phyloP scores from a whole-genome alignment of 306 rosid species.

The Fragaria vesca region DNA sequence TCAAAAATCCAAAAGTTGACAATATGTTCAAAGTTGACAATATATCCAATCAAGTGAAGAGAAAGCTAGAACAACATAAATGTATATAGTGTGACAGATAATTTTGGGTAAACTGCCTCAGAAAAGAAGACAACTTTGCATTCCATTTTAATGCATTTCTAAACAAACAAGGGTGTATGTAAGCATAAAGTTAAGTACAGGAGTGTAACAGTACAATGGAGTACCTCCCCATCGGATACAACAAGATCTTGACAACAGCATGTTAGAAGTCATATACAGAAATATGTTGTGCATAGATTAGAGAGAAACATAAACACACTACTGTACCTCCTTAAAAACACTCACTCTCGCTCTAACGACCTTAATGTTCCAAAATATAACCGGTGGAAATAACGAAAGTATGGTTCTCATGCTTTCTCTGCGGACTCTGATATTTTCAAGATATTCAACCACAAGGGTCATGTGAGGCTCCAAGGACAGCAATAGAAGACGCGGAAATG shows the following conservation, averaged over 20 bases:
- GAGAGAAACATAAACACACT: conserved; percentile 4
- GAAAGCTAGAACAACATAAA: conserved; percentile 2
- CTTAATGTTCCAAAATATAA: conserved; percentile 47
- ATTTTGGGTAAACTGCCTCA: background rate
- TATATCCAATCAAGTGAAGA: background rate
- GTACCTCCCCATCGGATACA: background rate
- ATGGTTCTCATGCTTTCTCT: conserved; percentile 37
- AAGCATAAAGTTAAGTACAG: background rate
- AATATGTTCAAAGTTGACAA: background rate
- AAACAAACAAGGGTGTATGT: background rate
- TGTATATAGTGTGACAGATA: background rate
- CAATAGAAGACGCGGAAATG: conserved; percentile 70
- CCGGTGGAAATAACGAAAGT: conserved; percentile 65
- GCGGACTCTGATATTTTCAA: conserved; percentile 56
- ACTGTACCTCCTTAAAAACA: conserved; percentile 61
- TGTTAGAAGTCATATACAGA: background rate
- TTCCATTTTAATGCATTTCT: background rate
- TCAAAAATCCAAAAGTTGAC: background rate
- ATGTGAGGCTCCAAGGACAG: conserved; percentile 55
- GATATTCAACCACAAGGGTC: conserved; percentile 46
- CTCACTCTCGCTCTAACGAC: conserved; percentile 51
- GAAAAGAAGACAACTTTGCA: background rate
- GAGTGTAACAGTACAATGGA: background rate
- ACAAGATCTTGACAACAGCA: background rate
- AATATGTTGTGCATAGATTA: background rate